Conservation (phyloP, 495 filamentous ascomycete species). For the Trichoderma reesei region DNA sequence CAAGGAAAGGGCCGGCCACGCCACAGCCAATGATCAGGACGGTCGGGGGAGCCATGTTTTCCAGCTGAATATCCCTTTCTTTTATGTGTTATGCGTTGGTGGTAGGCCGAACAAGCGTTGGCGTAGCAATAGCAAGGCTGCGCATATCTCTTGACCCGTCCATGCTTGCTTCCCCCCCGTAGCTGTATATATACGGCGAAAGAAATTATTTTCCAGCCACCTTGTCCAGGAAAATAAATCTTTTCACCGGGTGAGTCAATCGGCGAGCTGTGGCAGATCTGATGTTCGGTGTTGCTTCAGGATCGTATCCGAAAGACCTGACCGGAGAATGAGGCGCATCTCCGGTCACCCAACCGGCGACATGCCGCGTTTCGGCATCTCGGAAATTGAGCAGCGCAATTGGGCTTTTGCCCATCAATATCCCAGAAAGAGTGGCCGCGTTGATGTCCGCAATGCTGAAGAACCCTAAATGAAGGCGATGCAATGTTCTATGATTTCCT, state of each 20-base stretch:
- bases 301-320: neutral
- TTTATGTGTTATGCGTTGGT: neutral
- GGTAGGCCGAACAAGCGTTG: too few species aligned
- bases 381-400: too few species aligned
- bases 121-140: too few species aligned
- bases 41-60: slow-evolving; percentile 7
- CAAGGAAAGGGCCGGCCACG: slow-evolving; percentile 19
- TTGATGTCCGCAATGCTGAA: neutral
- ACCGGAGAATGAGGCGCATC: neutral
- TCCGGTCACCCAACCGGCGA: neutral
- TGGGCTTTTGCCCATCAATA: neutral
- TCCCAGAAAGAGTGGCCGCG: too few species aligned
- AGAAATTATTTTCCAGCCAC: neutral
- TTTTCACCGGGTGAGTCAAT: neutral
- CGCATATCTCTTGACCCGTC: neutral
- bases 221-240: neutral
- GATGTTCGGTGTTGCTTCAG: neutral
- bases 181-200: neutral
- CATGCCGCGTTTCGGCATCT: neutral
- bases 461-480: neutral
- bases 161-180: neutral
- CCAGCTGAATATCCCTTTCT: neutral
- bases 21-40: slow-evolving; percentile 21
- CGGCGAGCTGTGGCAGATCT: neutral
- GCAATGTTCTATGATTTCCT: too few species aligned